Percentiles rank a stretch among this genome's conserved stretches.
These are phyloP conservation scores for Calycina herbarum DNA, from an alignment of 2,329 filamentous ascomycete genomes.

Conservation along the genomic window DNA sequence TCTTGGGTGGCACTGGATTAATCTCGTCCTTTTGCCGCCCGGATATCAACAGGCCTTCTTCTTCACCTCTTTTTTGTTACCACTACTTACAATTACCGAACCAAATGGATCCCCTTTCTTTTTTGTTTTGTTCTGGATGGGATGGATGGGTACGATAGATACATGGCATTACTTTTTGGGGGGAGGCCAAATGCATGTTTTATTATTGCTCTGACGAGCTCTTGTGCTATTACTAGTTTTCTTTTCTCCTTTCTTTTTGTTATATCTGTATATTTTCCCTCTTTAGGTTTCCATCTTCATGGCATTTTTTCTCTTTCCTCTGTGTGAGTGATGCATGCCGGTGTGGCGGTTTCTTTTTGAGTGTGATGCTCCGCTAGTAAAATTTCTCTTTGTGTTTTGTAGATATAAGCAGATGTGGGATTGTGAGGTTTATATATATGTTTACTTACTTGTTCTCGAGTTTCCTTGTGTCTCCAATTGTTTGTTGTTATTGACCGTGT, in stretches of 20 bases:
- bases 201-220: background rate
- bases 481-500: too few relatives aligned
- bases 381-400: background rate
- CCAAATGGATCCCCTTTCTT: background rate
- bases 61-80: background rate
- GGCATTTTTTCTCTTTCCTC: background rate
- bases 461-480: too few relatives aligned
- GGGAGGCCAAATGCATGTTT: background rate
- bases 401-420: too few relatives aligned
- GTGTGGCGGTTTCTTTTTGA: background rate
- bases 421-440: too few relatives aligned
- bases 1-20: slow-evolving; percentile 2
- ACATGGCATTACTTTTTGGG: background rate
- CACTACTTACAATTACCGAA: background rate
- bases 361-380: background rate
- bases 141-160: slow-evolving; percentile 5
- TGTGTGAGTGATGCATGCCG: background rate
- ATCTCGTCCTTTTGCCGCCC: background rate
- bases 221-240: background rate
- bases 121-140: background rate
- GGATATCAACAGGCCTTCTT: background rate
- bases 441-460: too few relatives aligned
- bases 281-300: background rate
- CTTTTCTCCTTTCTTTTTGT: background rate
- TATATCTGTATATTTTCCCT: background rate